Percentiles rank a stretch among this genome's conserved stretches.
Evolutionary conservation across 73 alveolate genomes (phyloP).

Genomic region (Paramecium caudatum): DNA sequence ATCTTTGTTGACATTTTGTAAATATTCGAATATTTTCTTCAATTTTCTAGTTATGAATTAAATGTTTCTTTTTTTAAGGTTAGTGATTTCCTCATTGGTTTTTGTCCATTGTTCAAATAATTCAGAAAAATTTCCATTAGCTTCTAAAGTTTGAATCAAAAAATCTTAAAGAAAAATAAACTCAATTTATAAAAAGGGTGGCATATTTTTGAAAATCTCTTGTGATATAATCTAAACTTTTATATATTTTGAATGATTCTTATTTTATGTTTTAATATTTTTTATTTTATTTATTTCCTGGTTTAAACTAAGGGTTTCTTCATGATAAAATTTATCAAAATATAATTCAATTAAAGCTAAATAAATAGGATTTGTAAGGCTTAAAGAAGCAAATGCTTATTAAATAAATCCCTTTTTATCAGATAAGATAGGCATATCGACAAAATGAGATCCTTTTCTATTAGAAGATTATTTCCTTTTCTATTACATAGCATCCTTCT

Average conservation of each 20-base stretch:
- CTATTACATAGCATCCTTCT: background rate
- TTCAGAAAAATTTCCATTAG: background rate
- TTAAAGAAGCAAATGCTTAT: background rate
- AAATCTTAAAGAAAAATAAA: background rate
- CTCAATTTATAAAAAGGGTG: conserved; percentile 14
- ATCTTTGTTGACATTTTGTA: background rate
- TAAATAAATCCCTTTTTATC: background rate
- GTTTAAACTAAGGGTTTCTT: background rate
- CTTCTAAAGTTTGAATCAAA: background rate
- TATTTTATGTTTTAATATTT: background rate
- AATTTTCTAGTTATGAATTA: background rate
- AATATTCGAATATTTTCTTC: background rate
- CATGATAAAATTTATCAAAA: background rate
- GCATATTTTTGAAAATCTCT: background rate
- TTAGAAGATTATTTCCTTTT: background rate
- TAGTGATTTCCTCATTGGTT: no score
- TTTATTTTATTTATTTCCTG: background rate
- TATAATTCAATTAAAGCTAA: conserved; percentile 17
- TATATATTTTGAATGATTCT: background rate
- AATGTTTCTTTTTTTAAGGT: background rate
- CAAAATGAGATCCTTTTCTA: conserved; percentile 1
- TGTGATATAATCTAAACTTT: background rate
- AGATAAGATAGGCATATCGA: background rate
- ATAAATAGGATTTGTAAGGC: conserved; percentile 21
- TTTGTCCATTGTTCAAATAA: conserved; percentile 16